Base-by-base conservation (phyloP, 345 rosid species). In the Linum tenue region DNA sequence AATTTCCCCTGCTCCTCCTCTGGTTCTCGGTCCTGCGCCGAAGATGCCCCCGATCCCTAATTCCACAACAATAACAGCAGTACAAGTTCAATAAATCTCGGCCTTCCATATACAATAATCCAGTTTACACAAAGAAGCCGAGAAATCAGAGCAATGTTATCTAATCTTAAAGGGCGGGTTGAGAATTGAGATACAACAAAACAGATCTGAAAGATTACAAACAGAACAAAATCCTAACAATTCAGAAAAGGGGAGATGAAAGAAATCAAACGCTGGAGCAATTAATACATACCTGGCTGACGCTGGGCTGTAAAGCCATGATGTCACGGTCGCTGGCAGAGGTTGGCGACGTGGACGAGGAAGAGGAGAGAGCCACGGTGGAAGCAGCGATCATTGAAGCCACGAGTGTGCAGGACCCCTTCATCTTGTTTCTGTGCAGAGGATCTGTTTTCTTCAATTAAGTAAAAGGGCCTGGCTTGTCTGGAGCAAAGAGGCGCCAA, bases 341-440 rank as follows among this genome's bases (percentile, higher is more conserved):
- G 31, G 31, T 22, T 22, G 31, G 31, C 31, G 31, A 22, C 31
- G 31, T 63, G 3, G 78, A 69, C 39, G 85, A 72, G 8, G 85
- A 76, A 11, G 82, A 80, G 7, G 78, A 53, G 8, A 83, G 42
- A 64, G 85, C 91, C 22, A 68, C 76, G 22, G 79, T 69, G 64
- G 91, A 80, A 5, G 82, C 86, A 6, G 81, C 85, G 8, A 83
- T 59, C 48, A 82, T 67, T 0, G 79, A 74, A 58, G 84, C 88
- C n/a, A 82, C 76, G 41, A 80, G 67, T 16, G 69, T 64, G 56
- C 73, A 73, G 1, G 78, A 69, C 9, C 65, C 81, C 78, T 75
- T 83, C 87, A 80, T 75, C 60, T 59, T 69, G 11, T 42, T 38
- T 14, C 40, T 37, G 3, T 40, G 31, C 31, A 22, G 31, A 22